Evolutionary conservation across 140 eudicot genomes (phyloP), one percentile per base, ranked within the genome.

Genomic region (Senecio squalidus): DNA sequence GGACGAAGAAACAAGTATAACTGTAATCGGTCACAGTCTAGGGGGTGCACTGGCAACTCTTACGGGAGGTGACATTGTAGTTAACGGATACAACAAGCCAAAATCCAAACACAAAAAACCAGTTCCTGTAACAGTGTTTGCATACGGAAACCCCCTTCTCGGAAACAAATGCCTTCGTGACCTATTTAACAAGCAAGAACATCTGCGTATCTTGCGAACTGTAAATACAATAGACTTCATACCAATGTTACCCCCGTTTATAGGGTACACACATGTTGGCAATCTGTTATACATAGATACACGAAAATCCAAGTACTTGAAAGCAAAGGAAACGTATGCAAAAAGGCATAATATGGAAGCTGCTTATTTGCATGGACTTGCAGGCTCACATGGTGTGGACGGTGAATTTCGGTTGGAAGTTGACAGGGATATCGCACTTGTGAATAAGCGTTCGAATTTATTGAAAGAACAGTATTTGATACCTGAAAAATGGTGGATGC

Each of bases 401-500:
- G 61, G 15, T 0, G 68, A 60, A 25, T 70, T 58, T 45, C 20
- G 24, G 55, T 24, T 60, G 28, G 75, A 1, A 9, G 63, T 70
- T 24, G 26, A 62, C 0, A 48, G 75, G 9, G 75, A 70, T 20
- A 20, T 70, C 1, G 56, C 75, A 0, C 75, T 70, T 15, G 28
- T 53, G n/a, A 70, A 70, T 26, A 70, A 70, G 46, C 16, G 46
- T 15, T 26, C 67, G 0, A 30, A 70, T 50, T 27, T 60, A 54
- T 50, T 70, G 36, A 51, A 60, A 44, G 62, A 49, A 1, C 23
- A 70, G 46, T 60, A 70, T 46, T 18, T 70, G 54, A 43, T 60
- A 70, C 75, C 75, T 9, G 14, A 25, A 24, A 22, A 60, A n/a
- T 70, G 75, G 75, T 70, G 69, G 75, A 33, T 21, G 51, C 68